Evolutionary conservation across 192 early-diverging fungal genomes (phyloP).

Genomic region (Podila verticillata): DNA sequence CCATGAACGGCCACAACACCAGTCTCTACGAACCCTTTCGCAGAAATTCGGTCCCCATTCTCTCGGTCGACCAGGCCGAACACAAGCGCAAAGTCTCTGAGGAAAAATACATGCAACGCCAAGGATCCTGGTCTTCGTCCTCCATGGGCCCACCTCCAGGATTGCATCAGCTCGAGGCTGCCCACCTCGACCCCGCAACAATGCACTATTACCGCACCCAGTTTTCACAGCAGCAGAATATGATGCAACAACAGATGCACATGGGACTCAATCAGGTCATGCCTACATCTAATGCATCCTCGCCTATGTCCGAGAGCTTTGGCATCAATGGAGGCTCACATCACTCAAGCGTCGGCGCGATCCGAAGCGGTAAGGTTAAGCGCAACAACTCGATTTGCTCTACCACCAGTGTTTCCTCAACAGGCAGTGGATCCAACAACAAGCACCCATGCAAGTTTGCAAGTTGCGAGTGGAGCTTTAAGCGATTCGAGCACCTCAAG

Average conservation of each 20-base stretch:
- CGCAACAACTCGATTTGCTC: conserved; percentile 57
- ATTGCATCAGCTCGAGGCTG: conserved; percentile 41
- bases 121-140: conserved; percentile 46
- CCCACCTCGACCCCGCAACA: conserved; percentile 40
- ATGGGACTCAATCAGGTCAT: conserved; percentile 30
- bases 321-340: conserved; percentile 16
- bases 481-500: conserved; percentile 83
- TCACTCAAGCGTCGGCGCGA: conserved; percentile 24
- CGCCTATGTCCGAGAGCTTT: conserved; percentile 41
- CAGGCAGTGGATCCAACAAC: conserved; percentile 52
- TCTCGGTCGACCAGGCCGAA: conserved; percentile 41
- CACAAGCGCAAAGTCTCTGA: conserved; percentile 48
- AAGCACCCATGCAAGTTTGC: conserved; percentile 59
- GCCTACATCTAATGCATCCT: conserved; percentile 25
- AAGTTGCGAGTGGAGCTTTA: conserved; percentile 73
- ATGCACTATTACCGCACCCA: conserved; percentile 52
- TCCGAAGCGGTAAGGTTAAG: conserved; percentile 47
- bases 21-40: conserved; percentile 44
- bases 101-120: conserved; percentile 46
- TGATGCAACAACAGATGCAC: not conserved
- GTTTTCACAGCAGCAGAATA: conserved; percentile 37
- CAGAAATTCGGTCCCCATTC: conserved; percentile 46
- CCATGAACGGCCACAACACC: conserved; percentile 40
- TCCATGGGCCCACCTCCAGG: conserved; percentile 18
- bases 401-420: conserved; percentile 50